Base-by-base conservation (phyloP, 805 yeast species). In the Nakazawaea pomicola region DNA sequence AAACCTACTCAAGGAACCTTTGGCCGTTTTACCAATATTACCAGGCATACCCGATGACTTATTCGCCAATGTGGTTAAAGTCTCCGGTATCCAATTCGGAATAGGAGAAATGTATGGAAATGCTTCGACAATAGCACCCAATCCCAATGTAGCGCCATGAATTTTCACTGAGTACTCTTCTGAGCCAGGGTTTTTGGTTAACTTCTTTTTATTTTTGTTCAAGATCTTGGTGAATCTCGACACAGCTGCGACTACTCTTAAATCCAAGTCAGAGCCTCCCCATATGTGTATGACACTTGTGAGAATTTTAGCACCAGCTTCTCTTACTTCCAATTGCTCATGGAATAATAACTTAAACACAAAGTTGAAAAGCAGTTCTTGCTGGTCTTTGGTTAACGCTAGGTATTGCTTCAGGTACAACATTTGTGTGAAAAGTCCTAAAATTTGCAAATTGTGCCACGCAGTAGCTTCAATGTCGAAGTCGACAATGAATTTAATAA, bases 41-140 rank as follows among this genome's bases (percentile, higher is more conserved):
- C 97, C 97, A 14, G 80, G 80, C 16, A 84, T 74, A 12, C 83
- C 77, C 3, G 82, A 71, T 3, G 88, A 80, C 56, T 79, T 80
- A 19, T 74, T 75, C 0, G 96, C 89, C 44, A 93, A 62, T 1
- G 74, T 65, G 1, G 83, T 71, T 47, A 91, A 66, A 12, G 85
- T 74, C 7, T 67, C 62, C 0, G 98, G 97, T 15, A 91, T 70
- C 97, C 97, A 93, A 20, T 49, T 40, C 1, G 99, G 98, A 2
- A 95, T 90, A 0, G 99, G 99, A 1, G 95, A 83, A 2, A 71
- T 65, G 53, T 89, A 93, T 2, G 98, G 91, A 61, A 84, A 93
- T 0, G 98, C 97, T 35, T 81, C 79, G 1, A 93, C 76, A 32
- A 91, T 64, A 0, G 97, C 86, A 7, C 97, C 95, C 2, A 91